A percentile compares a stretch with the other conserved stretches of the same genome.
Conservation (phyloP, 2,329 filamentous ascomycete genomes). For the Sporothrix humicola region DNA sequence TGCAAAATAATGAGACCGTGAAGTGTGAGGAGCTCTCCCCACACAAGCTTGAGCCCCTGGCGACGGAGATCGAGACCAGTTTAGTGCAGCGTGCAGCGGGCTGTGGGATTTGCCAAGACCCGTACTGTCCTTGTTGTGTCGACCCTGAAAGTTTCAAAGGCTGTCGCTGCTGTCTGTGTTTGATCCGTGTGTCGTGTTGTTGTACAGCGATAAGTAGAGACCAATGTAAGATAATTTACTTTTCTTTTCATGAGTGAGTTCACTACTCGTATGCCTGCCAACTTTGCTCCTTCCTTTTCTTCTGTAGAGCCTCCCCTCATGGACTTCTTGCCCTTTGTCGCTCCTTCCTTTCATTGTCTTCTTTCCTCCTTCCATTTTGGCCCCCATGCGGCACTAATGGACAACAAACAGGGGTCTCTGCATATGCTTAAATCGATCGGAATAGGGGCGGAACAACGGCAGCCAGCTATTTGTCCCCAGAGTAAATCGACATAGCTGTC, state of each 20-base stretch:
- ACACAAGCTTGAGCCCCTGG: neutral
- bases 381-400: neutral
- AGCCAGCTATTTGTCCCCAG: neutral
- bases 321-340: neutral
- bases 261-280: too few species aligned
- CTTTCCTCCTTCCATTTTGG: neutral
- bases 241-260: neutral
- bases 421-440: conserved; percentile 8
- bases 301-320: neutral
- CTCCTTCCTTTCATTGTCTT: neutral
- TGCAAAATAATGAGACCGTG: neutral
- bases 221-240: neutral
- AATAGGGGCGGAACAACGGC: conserved; percentile 1
- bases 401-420: neutral
- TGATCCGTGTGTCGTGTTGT: conserved; percentile 16
- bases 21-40: neutral
- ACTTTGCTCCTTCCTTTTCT: neutral
- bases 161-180: conserved; percentile 2
- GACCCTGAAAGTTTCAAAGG: too few species aligned
- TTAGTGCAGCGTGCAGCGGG: neutral
- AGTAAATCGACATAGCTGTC: neutral
- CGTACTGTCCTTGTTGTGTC: too few species aligned
- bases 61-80: neutral
- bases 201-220: neutral
- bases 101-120: conserved; percentile 8